Conservation (phyloP, 257 asterid species). For the Nicotiana obtusifolia region DNA sequence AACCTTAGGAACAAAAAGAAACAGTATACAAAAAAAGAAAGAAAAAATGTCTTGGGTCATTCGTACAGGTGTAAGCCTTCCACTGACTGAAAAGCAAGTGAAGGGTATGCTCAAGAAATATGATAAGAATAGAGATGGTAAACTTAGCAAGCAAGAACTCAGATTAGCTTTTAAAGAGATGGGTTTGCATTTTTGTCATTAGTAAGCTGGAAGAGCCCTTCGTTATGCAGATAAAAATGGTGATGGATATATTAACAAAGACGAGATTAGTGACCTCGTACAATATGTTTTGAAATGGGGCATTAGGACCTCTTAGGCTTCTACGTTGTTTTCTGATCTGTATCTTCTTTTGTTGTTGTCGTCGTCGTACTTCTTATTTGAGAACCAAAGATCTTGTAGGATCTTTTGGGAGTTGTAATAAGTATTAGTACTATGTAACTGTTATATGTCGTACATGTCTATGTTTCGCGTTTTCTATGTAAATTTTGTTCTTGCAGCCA, state of each 20-base stretch:
- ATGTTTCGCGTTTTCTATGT: too few species aligned
- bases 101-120: too few species aligned
- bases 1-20: too few species aligned
- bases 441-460: neutral
- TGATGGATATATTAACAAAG: too few species aligned
- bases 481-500: too few species aligned
- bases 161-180: neutral
- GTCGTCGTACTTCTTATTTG: too few species aligned
- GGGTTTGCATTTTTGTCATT: neutral
- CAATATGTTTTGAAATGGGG: slow-evolving; percentile 7
- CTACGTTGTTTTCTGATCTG: neutral
- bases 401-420: neutral
- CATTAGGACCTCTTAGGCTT: neutral
- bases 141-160: too few species aligned
- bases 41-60: neutral
- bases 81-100: neutral
- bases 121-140: too few species aligned
- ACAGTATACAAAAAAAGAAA: neutral
- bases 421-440: neutral
- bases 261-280: slow-evolving; percentile 6
- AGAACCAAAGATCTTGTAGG: neutral
- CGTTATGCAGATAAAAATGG: too few species aligned
- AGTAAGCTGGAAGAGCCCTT: slow-evolving; percentile 9
- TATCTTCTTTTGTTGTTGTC: neutral
- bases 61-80: neutral